Percentiles rank a stretch among this genome's conserved stretches.
Conservation (phyloP, 805 yeast genomes). For the Metschnikowia cerradonensis region DNA sequence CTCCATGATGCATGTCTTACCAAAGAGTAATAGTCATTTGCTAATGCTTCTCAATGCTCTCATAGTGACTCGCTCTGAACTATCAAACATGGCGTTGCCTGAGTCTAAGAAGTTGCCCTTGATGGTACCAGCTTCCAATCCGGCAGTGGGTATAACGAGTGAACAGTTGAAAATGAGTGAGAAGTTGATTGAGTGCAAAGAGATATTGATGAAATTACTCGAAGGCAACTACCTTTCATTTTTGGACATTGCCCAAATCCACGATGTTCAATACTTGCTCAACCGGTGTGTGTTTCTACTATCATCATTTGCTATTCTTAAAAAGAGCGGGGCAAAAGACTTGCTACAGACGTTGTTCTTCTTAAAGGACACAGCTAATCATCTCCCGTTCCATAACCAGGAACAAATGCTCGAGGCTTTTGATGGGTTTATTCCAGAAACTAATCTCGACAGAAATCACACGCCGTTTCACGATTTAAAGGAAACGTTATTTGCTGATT, state of each 20-base stretch:
- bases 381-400: constrained; percentile 10
- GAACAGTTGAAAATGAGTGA: neutral
- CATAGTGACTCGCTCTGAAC: constrained; percentile 5
- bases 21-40: neutral
- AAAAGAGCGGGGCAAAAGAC: constrained; percentile 2
- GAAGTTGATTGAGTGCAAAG: constrained; percentile 9
- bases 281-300: constrained; percentile 8
- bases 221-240: constrained; percentile 1
- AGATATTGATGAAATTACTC: constrained; percentile 4
- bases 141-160: neutral
- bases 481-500: constrained; percentile 10
- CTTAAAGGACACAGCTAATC: constrained; percentile 9
- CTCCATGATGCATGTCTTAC: neutral
- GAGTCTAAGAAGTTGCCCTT: neutral
- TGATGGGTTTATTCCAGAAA: constrained; percentile 11
- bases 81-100: constrained; percentile 1
- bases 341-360: constrained; percentile 20
- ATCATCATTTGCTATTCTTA: constrained; percentile 4
- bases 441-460: constrained; percentile 5
- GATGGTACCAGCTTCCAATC: neutral
- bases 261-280: constrained; percentile 10
- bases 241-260: constrained; percentile 7
- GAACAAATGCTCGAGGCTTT: neutral
- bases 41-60: constrained; percentile 7
- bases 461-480: constrained; percentile 9